Evolutionary conservation across 2,329 filamentous ascomycete species (phyloP).

Genomic region (Penicillium aurantiogriseum): DNA sequence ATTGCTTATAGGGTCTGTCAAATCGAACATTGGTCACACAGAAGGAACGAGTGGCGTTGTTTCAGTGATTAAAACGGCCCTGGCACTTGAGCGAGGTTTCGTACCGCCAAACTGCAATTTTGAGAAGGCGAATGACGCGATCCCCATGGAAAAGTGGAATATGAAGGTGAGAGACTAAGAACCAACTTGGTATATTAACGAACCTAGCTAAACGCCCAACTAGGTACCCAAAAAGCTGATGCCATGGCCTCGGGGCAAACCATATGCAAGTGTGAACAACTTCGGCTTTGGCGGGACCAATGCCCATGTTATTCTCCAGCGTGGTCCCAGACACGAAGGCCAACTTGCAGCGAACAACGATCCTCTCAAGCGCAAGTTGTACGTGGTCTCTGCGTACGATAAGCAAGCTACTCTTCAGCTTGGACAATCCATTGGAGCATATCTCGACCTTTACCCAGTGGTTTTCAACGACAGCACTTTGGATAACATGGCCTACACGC

Average conservation of each 20-base stretch:
- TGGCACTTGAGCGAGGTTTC: constrained; percentile 30
- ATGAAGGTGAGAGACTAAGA: constrained; percentile 20
- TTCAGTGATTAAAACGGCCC: constrained; percentile 27
- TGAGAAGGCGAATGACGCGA: constrained; percentile 23
- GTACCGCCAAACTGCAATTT: constrained; percentile 30
- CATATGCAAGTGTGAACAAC: constrained; percentile 32
- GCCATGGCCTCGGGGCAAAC: constrained; percentile 29
- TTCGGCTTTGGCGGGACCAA: constrained; percentile 40
- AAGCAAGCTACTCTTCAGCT: constrained; percentile 18
- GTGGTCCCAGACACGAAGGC: constrained; percentile 18
- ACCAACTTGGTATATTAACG: not conserved
- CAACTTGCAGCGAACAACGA: constrained; percentile 15
- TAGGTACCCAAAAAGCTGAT: constrained; percentile 22
- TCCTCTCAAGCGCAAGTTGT: constrained; percentile 16
- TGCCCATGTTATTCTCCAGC: constrained; percentile 33
- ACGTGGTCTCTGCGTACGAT: constrained; percentile 18
- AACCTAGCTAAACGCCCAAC: not conserved
- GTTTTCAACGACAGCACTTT: constrained; percentile 19
- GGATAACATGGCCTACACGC: constrained; percentile 24
- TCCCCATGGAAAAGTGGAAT: constrained; percentile 27
- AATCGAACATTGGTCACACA: constrained; percentile 32
- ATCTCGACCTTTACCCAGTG: constrained; percentile 20
- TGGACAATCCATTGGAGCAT: constrained; percentile 14
- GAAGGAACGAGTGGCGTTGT: constrained; percentile 31
- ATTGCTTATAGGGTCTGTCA: constrained; percentile 30